A percentile compares a stretch with the other conserved stretches of the same genome.
These are phyloP conservation scores for Linum usitatissimum DNA, from an alignment of 345 rosid genomes.

Conservation along the genomic window DNA sequence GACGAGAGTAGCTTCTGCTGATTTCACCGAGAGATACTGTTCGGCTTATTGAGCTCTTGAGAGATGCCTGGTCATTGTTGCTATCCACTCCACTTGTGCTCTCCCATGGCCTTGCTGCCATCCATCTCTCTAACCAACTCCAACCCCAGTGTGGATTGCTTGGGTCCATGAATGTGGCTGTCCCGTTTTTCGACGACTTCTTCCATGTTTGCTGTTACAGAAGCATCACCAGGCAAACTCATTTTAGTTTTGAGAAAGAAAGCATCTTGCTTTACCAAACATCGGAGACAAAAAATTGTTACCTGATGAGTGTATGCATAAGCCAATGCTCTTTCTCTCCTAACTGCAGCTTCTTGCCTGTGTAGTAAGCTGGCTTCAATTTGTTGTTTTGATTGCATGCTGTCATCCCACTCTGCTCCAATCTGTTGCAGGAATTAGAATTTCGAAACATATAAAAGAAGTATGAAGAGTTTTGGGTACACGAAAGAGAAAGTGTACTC, in stretches of 20 bases:
- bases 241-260: neutral
- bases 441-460: neutral
- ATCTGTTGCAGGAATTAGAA: neutral
- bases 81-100: constrained; percentile 41
- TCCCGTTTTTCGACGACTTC: neutral
- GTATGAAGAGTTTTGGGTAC: neutral
- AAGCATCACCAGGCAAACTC: neutral
- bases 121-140: constrained; percentile 18
- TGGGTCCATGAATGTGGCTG: neutral
- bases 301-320: constrained; percentile 11
- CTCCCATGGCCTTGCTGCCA: constrained; percentile 80
- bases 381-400: constrained; percentile 5
- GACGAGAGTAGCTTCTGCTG: constrained; percentile 34
- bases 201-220: constrained; percentile 6
- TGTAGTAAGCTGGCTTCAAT: constrained; percentile 5
- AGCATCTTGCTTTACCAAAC: too few relatives aligned
- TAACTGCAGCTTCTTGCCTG: constrained; percentile 7
- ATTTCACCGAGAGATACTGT: constrained; percentile 39
- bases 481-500: neutral
- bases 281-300: neutral
- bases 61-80: constrained; percentile 43
- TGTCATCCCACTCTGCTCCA: constrained; percentile 9
- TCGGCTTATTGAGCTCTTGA: constrained; percentile 37
- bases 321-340: constrained; percentile 9
- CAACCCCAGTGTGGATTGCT: constrained; percentile 7